Percentiles rank a stretch among this genome's conserved stretches.
phyloP scores from a whole-genome alignment of 805 yeast genomes.

The Yarrowia alimentaria region DNA sequence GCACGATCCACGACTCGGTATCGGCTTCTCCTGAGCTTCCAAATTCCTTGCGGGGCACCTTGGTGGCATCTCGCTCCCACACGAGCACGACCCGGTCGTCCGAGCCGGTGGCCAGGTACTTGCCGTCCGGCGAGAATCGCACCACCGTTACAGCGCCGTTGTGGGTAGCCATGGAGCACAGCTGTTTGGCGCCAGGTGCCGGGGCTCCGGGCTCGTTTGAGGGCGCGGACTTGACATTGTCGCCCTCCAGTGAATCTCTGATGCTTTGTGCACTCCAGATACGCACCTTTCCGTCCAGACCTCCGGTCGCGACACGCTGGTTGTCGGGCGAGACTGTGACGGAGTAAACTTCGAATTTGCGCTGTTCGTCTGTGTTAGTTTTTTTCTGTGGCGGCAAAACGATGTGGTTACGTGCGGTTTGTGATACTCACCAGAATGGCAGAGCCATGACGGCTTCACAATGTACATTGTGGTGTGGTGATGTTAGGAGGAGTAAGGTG shows the following conservation, averaged over 20 bases:
- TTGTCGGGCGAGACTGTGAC: slow-evolving; percentile 81
- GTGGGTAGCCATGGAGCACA: slow-evolving; percentile 91
- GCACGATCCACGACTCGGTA: slow-evolving; percentile 89
- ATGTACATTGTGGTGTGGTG: slow-evolving; percentile 51
- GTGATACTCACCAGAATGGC: slow-evolving; percentile 49
- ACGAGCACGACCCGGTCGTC: slow-evolving; percentile 89
- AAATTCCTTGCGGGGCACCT: slow-evolving; percentile 54
- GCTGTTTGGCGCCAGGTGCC: slow-evolving; percentile 45
- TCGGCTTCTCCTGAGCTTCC: slow-evolving; percentile 65
- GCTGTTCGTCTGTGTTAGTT: slow-evolving; percentile 59
- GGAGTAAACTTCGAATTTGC: slow-evolving; percentile 81
- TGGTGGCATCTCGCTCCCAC: slow-evolving; percentile 86
- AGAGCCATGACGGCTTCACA: slow-evolving; percentile 69
- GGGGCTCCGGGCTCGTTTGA: slow-evolving; percentile 3
- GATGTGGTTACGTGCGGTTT: background rate
- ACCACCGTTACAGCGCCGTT: slow-evolving; percentile 96
- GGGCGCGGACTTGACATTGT: slow-evolving; percentile 16
- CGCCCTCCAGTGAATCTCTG: slow-evolving; percentile 53
- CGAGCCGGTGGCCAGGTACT: slow-evolving; percentile 90
- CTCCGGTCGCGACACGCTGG: slow-evolving; percentile 85
- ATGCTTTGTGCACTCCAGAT: slow-evolving; percentile 90
- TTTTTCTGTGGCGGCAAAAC: too few relatives aligned
- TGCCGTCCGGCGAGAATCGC: slow-evolving; percentile 86
- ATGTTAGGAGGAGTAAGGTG: background rate
- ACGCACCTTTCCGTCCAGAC: slow-evolving; percentile 83